Conservation (phyloP, 495 filamentous ascomycete species). For the Lepidopterella palustris region DNA sequence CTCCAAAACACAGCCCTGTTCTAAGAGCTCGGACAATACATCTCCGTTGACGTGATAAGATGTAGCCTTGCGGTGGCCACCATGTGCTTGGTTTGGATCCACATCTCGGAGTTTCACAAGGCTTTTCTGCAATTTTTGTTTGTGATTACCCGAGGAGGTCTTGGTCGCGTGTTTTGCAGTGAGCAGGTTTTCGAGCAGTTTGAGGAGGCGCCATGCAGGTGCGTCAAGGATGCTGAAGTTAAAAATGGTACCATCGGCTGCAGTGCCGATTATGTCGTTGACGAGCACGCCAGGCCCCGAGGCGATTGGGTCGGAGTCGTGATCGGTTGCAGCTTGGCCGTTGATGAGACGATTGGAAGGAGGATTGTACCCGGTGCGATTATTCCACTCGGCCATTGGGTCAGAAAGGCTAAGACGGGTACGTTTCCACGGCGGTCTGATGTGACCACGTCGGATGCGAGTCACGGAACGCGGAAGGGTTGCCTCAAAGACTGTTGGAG, state of each 20-base stretch:
- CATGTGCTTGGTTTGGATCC: background rate
- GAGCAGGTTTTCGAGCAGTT: constrained; percentile 22
- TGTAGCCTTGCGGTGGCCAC: background rate
- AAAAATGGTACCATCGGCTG: constrained; percentile 34
- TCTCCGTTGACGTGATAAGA: background rate
- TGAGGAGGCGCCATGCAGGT: constrained; percentile 20
- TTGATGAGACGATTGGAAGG: background rate
- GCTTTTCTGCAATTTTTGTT: background rate
- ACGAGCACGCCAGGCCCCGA: constrained; percentile 22
- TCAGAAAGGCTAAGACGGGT: constrained; percentile 61
- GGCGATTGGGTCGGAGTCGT: background rate
- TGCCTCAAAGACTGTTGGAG: constrained; percentile 32
- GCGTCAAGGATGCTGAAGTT: constrained; percentile 30
- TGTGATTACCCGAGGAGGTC: background rate
- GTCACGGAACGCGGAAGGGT: constrained; percentile 30
- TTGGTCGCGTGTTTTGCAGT: background rate
- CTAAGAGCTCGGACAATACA: background rate
- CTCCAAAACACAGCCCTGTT: background rate
- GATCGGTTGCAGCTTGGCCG: background rate
- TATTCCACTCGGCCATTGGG: background rate
- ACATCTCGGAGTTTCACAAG: background rate
- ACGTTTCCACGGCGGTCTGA: constrained; percentile 41
- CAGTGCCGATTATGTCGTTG: constrained; percentile 33
- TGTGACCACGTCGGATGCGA: constrained; percentile 27
- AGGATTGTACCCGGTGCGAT: background rate